Conservation (phyloP, 2,329 filamentous ascomycete genomes). For the Colletotrichum ledebouriae region DNA sequence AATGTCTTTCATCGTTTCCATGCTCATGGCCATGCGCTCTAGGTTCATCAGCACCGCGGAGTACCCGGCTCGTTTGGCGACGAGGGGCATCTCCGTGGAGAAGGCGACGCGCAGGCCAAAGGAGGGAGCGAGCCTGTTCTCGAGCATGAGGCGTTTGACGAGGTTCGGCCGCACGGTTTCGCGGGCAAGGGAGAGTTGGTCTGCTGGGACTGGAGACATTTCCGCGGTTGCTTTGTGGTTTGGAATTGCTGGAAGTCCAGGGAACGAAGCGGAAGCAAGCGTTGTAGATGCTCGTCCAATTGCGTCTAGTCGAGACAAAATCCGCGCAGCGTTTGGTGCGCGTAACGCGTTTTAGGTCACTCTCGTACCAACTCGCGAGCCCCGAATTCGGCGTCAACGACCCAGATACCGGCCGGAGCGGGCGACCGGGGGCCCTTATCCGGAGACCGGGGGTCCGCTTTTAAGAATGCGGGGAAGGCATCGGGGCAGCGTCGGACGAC, state of each 20-base stretch:
- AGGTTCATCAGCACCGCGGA: slow-evolving; percentile 36
- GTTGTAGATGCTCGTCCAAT: no score
- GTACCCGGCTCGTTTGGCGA: slow-evolving; percentile 27
- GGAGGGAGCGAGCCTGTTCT: slow-evolving; percentile 26
- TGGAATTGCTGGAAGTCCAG: background rate
- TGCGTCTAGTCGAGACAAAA: no score
- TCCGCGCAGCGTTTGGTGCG: no score
- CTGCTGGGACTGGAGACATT: slow-evolving; percentile 16
- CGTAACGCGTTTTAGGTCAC: no score
- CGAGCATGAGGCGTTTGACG: slow-evolving; percentile 23
- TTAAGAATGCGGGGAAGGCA: slow-evolving; percentile 30
- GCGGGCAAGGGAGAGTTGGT: slow-evolving; percentile 25
- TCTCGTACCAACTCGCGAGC: no score
- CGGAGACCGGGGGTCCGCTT: background rate
- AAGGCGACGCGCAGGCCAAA: slow-evolving; percentile 34
- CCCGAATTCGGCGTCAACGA: background rate
- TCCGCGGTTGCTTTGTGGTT: background rate
- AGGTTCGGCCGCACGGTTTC: slow-evolving; percentile 27
- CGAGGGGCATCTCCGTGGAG: slow-evolving; percentile 35
- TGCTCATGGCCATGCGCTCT: slow-evolving; percentile 30
- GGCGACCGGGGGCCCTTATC: slow-evolving; percentile 3
- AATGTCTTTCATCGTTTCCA: slow-evolving; percentile 33
- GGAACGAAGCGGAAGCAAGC: no score
- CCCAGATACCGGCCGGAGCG: slow-evolving; percentile 1
- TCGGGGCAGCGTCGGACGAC: slow-evolving; percentile 9